phyloP scores from a whole-genome alignment of 371 early-diverging fungal genomes.

The Paraphysoderma sedebokerense region DNA sequence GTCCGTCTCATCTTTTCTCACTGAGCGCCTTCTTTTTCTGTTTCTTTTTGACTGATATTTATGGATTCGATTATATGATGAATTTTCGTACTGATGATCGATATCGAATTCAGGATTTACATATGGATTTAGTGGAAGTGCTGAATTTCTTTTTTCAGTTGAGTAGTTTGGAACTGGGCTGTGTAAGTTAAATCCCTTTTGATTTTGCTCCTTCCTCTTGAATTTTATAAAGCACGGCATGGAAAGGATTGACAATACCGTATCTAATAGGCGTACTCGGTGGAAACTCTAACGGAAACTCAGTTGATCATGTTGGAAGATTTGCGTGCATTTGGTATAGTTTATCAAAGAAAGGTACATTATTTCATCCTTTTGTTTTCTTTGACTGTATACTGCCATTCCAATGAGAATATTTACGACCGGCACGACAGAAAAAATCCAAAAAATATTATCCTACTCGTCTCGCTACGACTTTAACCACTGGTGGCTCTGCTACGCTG shows the following conservation, averaged over 20 bases:
- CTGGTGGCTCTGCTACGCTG: constrained; percentile 20
- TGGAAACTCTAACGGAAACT: constrained; percentile 60
- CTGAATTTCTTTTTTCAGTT: constrained; percentile 80
- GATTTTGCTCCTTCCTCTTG: too few species aligned
- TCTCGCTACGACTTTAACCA: constrained; percentile 76
- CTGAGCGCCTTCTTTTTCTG: too few species aligned
- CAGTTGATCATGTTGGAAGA: constrained; percentile 75
- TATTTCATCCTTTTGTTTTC: not conserved
- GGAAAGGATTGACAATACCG: not conserved
- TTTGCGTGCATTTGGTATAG: constrained; percentile 71
- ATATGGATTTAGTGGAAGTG: constrained; percentile 83
- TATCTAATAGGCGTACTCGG: constrained; percentile 48
- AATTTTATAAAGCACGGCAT: not conserved
- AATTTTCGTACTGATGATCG: not conserved
- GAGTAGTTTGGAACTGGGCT: constrained; percentile 73
- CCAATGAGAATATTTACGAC: not conserved
- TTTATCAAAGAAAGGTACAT: constrained; percentile 62
- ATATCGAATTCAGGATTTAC: constrained; percentile 23
- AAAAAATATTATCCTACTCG: constrained; percentile 78
- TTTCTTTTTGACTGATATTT: too few species aligned
- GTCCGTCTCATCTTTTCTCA: constrained; percentile 8
- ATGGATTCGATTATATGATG: not conserved
- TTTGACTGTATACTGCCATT: not conserved
- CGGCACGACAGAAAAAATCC: constrained; percentile 32
- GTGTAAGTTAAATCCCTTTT: constrained; percentile 21